These are phyloP conservation scores for Yarrowia yakushimensis DNA, from an alignment of 805 yeast species.

Conservation along the genomic window DNA sequence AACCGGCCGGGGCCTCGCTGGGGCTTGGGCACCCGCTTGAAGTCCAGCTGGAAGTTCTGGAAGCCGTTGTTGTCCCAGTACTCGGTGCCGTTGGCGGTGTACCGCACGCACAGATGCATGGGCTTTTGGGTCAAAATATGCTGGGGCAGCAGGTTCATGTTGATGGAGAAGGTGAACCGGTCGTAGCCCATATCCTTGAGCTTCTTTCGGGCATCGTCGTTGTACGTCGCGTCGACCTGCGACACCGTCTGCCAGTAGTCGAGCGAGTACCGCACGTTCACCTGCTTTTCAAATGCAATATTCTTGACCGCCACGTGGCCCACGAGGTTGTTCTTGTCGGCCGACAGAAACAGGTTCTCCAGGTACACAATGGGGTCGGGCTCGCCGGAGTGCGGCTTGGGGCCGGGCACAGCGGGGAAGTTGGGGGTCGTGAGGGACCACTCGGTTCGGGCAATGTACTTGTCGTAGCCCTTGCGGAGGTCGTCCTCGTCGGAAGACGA, in stretches of 20 bases:
- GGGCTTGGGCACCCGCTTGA: conserved; percentile 35
- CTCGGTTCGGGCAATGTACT: conserved; percentile 29
- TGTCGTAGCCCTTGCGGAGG: conserved; percentile 29
- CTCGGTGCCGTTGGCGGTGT: conserved; percentile 47
- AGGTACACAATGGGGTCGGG: conserved; percentile 50
- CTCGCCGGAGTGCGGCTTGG: conserved; percentile 24
- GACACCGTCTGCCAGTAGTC: conserved; percentile 75
- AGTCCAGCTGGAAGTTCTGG: conserved; percentile 55
- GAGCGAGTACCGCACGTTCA: conserved; percentile 68
- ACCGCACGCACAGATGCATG: conserved; percentile 57
- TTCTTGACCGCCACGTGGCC: conserved; percentile 82
- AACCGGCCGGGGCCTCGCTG: conserved; percentile 22
- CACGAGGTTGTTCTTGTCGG: conserved; percentile 54
- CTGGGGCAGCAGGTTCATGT: conserved; percentile 37
- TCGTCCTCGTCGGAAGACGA: conserved; percentile 33
- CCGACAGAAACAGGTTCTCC: conserved; percentile 58
- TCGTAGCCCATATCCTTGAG: conserved; percentile 44
- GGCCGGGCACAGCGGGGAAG: conserved; percentile 32
- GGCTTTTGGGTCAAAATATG: conserved; percentile 34
- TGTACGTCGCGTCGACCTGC: conserved; percentile 62
- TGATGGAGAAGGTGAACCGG: conserved; percentile 64
- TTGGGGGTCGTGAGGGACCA: conserved; percentile 39
- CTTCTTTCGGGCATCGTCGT: conserved; percentile 46
- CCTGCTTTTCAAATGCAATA: conserved; percentile 61
- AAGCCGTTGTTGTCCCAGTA: conserved; percentile 74